A percentile compares a stretch with the other conserved stretches of the same genome.
phyloP scores from a whole-genome alignment of 2,329 filamentous ascomycete species.

The Fusarium sp. region DNA sequence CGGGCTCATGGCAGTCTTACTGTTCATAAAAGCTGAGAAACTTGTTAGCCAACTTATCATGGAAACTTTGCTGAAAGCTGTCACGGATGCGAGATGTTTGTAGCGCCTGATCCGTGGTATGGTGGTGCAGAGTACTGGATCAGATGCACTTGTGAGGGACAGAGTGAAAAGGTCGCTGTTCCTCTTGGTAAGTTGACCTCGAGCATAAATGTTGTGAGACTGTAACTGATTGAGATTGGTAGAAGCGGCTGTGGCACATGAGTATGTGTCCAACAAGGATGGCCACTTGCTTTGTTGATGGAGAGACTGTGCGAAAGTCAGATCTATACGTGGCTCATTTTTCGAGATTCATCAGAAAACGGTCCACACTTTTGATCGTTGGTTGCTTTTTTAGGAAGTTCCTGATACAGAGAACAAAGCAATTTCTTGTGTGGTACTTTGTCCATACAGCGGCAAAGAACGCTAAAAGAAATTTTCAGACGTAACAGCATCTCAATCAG shows the following conservation, averaged over 20 bases:
- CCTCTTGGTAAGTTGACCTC: neutral
- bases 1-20: fast-evolving
- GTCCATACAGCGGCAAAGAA: too few relatives aligned
- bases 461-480: too few relatives aligned
- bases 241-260: conserved; percentile 1
- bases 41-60: neutral
- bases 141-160: neutral
- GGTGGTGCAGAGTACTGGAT: neutral
- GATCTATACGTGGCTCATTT: too few relatives aligned
- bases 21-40: fast-evolving
- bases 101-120: conserved; percentile 5
- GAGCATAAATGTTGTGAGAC: neutral
- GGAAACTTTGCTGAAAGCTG: neutral
- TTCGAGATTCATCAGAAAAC: too few relatives aligned
- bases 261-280: conserved; percentile 6
- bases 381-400: too few relatives aligned
- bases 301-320: fast-evolving
- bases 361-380: too few relatives aligned
- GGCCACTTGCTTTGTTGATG: neutral
- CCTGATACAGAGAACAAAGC: too few relatives aligned
- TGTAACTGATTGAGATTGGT: fast-evolving
- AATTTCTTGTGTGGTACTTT: too few relatives aligned
- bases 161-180: neutral
- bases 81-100: neutral
- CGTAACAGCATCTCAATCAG: too few relatives aligned